These are phyloP conservation scores for Daldinia concentrica DNA, from an alignment of 495 filamentous ascomycete genomes.

Conservation along the genomic window DNA sequence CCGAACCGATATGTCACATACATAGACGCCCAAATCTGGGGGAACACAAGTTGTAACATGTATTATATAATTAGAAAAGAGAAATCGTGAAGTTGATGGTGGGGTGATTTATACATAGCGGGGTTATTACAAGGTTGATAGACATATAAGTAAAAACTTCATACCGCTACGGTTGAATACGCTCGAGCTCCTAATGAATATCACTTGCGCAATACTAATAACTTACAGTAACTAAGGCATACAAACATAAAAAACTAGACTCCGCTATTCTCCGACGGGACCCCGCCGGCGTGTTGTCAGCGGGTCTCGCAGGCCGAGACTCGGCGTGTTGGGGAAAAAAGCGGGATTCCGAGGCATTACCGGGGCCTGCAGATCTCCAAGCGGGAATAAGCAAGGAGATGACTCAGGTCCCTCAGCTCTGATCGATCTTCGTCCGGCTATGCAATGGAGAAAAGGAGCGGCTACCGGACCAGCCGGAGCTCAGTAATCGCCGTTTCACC, in stretches of 20 bases:
- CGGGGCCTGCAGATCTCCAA: constrained; percentile 15
- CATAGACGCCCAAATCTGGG: not conserved
- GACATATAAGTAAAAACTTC: not conserved
- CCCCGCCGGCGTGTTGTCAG: constrained; percentile 19
- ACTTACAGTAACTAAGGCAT: not conserved
- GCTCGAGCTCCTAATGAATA: not conserved
- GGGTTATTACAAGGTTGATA: not conserved
- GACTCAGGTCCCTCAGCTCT: not conserved
- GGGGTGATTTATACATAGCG: not conserved
- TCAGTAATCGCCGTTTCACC: not conserved
- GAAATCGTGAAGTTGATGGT: not conserved
- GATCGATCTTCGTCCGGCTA: not conserved
- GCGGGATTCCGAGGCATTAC: constrained; percentile 36
- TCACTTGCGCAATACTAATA: not conserved
- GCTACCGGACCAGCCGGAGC: not conserved
- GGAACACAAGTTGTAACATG: not conserved
- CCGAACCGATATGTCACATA: not conserved
- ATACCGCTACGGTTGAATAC: not conserved
- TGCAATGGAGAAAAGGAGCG: not conserved
- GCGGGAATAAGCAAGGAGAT: constrained; percentile 2
- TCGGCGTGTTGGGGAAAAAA: constrained; percentile 26
- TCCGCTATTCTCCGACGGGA: not conserved
- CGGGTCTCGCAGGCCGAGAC: not conserved
- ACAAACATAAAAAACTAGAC: not conserved
- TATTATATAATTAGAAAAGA: constrained; percentile 1